These are phyloP conservation scores for Coemansia sp. DNA, from an alignment of 192 early-diverging fungal species.

Conservation along the genomic window DNA sequence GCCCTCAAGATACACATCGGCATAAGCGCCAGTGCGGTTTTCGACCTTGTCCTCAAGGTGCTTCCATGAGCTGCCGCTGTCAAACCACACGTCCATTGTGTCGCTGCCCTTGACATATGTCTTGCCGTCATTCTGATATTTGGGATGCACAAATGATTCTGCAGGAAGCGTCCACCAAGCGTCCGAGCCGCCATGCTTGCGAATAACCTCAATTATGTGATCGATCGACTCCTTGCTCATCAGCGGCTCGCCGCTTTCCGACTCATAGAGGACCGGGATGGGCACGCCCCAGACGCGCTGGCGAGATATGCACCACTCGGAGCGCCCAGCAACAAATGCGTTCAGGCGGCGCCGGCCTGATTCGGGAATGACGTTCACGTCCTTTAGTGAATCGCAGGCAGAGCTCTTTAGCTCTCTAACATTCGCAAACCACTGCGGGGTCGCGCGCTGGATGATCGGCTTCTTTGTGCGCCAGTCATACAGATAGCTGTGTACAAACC, in stretches of 20 bases:
- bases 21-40: conserved; percentile 41
- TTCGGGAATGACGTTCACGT: conserved; percentile 65
- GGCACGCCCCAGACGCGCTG: conserved; percentile 84
- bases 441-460: conserved; percentile 77
- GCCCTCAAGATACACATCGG: conserved; percentile 77
- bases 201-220: conserved; percentile 65
- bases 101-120: conserved; percentile 67
- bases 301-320: conserved; percentile 85
- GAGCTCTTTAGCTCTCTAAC: conserved; percentile 64
- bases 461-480: conserved; percentile 86
- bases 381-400: conserved; percentile 60
- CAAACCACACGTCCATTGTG: conserved; percentile 90
- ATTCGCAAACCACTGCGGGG: conserved; percentile 84
- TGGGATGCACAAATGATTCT: conserved; percentile 66
- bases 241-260: conserved; percentile 62
- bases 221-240: conserved; percentile 65
- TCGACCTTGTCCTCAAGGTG: conserved; percentile 57
- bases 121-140: conserved; percentile 61
- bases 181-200: conserved; percentile 62
- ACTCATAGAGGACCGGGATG: conserved; percentile 75
- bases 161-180: conserved; percentile 72
- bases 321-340: conserved; percentile 67
- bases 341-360: conserved; percentile 61
- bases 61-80: conserved; percentile 80
- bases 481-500: conserved; percentile 74